Evolutionary conservation across 345 rosid genomes (phyloP), one percentile per base, ranked within the genome.

Genomic region (Physaria fendleri): DNA sequence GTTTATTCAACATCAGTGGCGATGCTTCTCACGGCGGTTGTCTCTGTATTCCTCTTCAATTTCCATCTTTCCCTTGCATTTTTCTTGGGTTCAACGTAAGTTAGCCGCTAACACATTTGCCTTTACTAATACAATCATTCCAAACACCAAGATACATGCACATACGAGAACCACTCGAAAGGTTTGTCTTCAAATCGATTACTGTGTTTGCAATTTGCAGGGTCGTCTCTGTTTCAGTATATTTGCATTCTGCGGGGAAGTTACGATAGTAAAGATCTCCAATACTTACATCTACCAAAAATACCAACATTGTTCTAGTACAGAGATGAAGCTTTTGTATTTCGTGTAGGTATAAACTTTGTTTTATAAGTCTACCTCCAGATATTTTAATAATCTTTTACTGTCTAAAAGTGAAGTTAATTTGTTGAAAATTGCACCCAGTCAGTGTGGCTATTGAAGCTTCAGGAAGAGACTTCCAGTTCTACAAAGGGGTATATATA

Each of bases 1-100:
- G 99, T 93, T 7, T 93, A 89, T 78, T 85, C 99, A 12, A 93
- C 99, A 56, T 89, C 99, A 13, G 97, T 93, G 59, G 99, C 99
- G n/a, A 89, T 89, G 99, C 97, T 93, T 77, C 97, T 93, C 10
- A 93, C 99, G 0, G 99, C 97, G 2, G 76, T 93, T 60, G 99
- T 83, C 71, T 85, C 96, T 0, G 95, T 89, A 48, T 93, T 89
- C 59, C 90, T 93, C 14, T 89, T 87, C 71, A 76, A 80, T 57
- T 93, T 89, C 65, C 86, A 85, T 71, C 88, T 87, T 40, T 89
- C 97, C 39, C 92, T 93, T 13, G 95, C 99, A 59, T 93, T 93
- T 84, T 93, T 89, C 78, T 85, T 89, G 10, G 97, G 99, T 33
- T 71, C 97, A 23, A 77, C 32, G 97, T 89, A 83, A 89, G 97